These are phyloP conservation scores for Xanthoparmelia taractica DNA, from an alignment of 495 filamentous ascomycete species.

Conservation along the genomic window DNA sequence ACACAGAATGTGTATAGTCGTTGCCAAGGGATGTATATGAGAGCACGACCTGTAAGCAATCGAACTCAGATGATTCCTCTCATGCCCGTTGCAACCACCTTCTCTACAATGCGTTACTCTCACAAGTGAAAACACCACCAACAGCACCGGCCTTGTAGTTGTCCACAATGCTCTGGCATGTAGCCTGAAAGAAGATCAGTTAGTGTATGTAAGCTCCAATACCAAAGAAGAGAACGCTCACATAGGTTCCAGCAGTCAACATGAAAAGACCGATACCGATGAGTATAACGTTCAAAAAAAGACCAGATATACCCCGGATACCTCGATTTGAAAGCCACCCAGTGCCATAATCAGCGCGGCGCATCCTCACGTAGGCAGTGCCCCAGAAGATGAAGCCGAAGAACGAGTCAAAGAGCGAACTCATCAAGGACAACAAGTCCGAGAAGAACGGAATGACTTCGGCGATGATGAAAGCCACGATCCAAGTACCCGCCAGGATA, in stretches of 20 bases:
- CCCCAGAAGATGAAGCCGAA: conserved; percentile 96
- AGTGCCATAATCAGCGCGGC: conserved; percentile 56
- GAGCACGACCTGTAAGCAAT: not conserved
- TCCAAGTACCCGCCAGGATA: conserved; percentile 68
- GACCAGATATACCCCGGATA: conserved; percentile 53
- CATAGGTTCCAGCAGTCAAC: conserved; percentile 70
- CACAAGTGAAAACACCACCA: conserved; percentile 55
- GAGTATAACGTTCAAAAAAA: conserved; percentile 57
- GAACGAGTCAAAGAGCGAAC: conserved; percentile 83
- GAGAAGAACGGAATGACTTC: conserved; percentile 90
- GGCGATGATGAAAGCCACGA: conserved; percentile 72
- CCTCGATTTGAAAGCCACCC: conserved; percentile 51
- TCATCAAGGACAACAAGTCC: conserved; percentile 76
- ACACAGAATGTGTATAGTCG: not conserved
- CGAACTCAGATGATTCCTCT: not conserved
- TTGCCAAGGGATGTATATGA: not conserved
- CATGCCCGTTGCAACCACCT: not conserved
- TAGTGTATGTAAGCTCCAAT: conserved; percentile 1
- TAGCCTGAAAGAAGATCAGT: conserved; percentile 33
- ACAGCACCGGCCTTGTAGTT: conserved; percentile 49
- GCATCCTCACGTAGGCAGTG: conserved; percentile 77
- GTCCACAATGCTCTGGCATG: conserved; percentile 57
- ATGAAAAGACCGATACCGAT: conserved; percentile 69
- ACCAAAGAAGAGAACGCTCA: conserved; percentile 36
- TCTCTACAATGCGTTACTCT: conserved; percentile 46